phyloP scores from a whole-genome alignment of 441 rosid species.

The Viola pubescens region DNA sequence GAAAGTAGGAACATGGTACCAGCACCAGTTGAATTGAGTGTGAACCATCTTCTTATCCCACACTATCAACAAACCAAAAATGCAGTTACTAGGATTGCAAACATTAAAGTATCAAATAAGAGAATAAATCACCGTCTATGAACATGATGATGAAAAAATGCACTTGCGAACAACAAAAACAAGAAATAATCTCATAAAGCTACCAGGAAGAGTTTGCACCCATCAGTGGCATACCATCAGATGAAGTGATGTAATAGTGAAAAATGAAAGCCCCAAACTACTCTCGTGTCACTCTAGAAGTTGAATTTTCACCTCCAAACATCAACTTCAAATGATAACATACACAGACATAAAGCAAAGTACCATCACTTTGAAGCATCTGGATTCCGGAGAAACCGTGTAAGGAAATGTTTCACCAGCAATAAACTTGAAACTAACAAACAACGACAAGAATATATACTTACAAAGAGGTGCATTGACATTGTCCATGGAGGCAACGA shows the following conservation, averaged over 20 bases:
- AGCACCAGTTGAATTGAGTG: slow-evolving; percentile 80
- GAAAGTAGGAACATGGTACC: slow-evolving; percentile 88
- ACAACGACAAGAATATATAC: slow-evolving; percentile 16
- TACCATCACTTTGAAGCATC: too few species aligned
- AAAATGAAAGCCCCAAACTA: too few species aligned
- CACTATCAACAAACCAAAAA: slow-evolving; percentile 32
- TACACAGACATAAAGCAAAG: too few species aligned
- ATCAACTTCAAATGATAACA: neutral
- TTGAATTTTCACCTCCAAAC: neutral
- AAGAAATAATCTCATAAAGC: neutral
- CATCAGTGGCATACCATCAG: too few species aligned
- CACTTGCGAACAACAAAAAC: neutral
- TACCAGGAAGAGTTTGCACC: too few species aligned
- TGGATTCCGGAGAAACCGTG: too few species aligned
- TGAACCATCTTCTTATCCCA: slow-evolving; percentile 99
- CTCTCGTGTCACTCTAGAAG: too few species aligned
- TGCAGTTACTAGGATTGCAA: slow-evolving; percentile 5
- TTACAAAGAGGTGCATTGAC: slow-evolving; percentile 81
- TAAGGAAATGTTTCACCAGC: too few species aligned
- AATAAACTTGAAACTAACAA: neutral
- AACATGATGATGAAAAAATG: too few species aligned
- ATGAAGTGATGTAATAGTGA: too few species aligned
- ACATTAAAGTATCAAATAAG: neutral
- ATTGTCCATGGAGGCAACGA: slow-evolving; percentile 89
- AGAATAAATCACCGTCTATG: slow-evolving; percentile 5